Evolutionary conservation across 78 protist species (phyloP), one percentile per base, ranked within the genome.

Genomic region (Chrysochromulina tobinii): DNA sequence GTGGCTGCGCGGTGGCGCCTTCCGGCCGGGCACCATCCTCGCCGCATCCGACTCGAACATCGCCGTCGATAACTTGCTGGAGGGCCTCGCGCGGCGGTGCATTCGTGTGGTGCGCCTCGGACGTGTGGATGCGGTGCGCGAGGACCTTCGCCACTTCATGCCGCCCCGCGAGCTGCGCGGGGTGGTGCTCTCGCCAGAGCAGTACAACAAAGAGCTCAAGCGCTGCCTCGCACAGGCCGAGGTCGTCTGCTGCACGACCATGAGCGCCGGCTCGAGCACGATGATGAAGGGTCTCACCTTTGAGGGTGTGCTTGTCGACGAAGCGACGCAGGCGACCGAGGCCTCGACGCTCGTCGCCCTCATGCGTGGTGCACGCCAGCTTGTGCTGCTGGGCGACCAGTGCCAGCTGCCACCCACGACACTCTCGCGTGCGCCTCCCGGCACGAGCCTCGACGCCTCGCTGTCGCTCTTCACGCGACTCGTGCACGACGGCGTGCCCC

Each of bases 261-360:
- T 27, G 14, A 17, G 15, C 59, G 93, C 81, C 67, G 81, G 72
- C 7, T 54, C 73, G 58, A 88, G 38, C 38, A 38, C 67, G 38
- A 79, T 92, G 7, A 69, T 94, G 17, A 50, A 77, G 3, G 77
- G 93, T 2, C 50, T 61, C 50, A 67, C 2, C 38, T 94, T 85
- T 68, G 89, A 84, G 5, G 59, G 67, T 48, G 94, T 95, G 25
- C 75, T 95, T 15, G 72, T 95, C 4, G 97, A 95, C 92, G 97
- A 95, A 67, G 93, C 97, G 51, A 27, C 94, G 14, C 97, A 95
- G 85, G 94, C 95, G 59, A 90, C 92, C 6, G 97, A 95, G 87
- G 89, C 97, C 7, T 77, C 95, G 25, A 7, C 92, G 73, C 54
- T 95, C 15, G 90, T 92, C 1, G 90, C 95, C 67, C 55, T 94